Evolutionary conservation across 1,284 basidiomycete species (phyloP), one percentile per base, ranked within the genome.

Genomic region (Amylostereum chailletii): DNA sequence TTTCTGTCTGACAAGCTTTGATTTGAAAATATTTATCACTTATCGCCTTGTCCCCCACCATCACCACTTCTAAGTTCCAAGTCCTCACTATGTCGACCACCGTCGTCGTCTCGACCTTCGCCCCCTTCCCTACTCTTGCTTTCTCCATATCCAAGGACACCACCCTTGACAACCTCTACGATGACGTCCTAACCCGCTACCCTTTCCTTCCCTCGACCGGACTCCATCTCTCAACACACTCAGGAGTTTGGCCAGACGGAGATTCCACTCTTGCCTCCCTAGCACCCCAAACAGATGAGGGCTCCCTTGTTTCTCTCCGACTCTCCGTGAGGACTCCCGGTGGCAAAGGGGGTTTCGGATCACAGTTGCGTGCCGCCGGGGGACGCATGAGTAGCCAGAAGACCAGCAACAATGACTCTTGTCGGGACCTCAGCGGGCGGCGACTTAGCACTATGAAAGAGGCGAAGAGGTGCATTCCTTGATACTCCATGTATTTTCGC

Each of bases 281-380:
- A 56, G 55, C 53, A 9, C 58, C 68, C 49, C 65, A 67, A 6
- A 47, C 42, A 2, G 50, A 55, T 9, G 49, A 49, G 5, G 53
- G 56, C 4, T 59, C 62, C 5, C 62, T 87, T 9, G 66, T 89
- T 19, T 75, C 74, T 2, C 66, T 90, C 3, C 75, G 86, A 0
- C 70, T 90, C n/a, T 69, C 76, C 1, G 85, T 86, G 0, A 71
- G 85, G 33, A 64, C 95, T 7, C 74, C 75, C 7, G 95, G 95
- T 53, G 96, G 96, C 44, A 99, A 99, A 68, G 95, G 96, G 62
- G 95, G 95, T 46, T 99, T 99, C 63, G 95, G 96, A 5, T 90
- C 88, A 29, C 94, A 97, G 74, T 76, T 99, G 55, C 82, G 95
- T 63, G 95, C 96, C 0, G 94, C 94, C 26, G 95, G 95, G 57